A percentile compares a stretch with the other conserved stretches of the same genome.
These are phyloP conservation scores for Ascochyta rabiei DNA, from an alignment of 2,329 filamentous ascomycete genomes.

Conservation along the genomic window DNA sequence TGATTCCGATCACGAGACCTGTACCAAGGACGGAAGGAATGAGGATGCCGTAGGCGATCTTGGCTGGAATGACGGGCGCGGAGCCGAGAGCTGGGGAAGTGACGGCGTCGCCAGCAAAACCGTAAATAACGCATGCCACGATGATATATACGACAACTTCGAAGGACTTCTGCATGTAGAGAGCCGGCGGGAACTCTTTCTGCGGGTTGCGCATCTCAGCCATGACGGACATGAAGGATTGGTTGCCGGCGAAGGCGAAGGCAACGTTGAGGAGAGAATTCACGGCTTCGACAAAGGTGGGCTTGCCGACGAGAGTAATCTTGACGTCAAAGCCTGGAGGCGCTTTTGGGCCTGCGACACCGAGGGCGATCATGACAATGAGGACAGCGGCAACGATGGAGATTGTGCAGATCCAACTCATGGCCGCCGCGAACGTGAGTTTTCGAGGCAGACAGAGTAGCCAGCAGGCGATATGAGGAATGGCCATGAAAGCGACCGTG, in stretches of 20 bases:
- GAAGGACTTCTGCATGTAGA: slow-evolving; percentile 62
- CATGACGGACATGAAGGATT: slow-evolving; percentile 71
- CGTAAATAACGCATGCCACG: slow-evolving; percentile 72
- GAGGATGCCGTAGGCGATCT: slow-evolving; percentile 71
- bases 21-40: slow-evolving; percentile 73
- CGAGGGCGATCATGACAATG: slow-evolving; percentile 71
- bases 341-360: slow-evolving; percentile 54
- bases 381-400: slow-evolving; percentile 69
- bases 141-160: slow-evolving; percentile 66
- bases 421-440: slow-evolving; percentile 64
- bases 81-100: slow-evolving; percentile 70
- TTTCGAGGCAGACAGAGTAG: slow-evolving; percentile 66
- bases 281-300: slow-evolving; percentile 35
- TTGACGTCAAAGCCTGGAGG: slow-evolving; percentile 35
- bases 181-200: slow-evolving; percentile 64
- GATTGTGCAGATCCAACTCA: slow-evolving; percentile 61
- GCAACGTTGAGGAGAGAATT: slow-evolving; percentile 63
- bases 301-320: slow-evolving; percentile 33
- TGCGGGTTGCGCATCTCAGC: slow-evolving; percentile 65
- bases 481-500: slow-evolving; percentile 67
- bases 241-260: slow-evolving; percentile 70
- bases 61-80: slow-evolving; percentile 61
- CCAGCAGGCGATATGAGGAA: slow-evolving; percentile 66
- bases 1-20: slow-evolving; percentile 72
- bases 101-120: slow-evolving; percentile 66